Conservation (phyloP, 2,329 filamentous ascomycete species). For the Epichloe typhina region DNA sequence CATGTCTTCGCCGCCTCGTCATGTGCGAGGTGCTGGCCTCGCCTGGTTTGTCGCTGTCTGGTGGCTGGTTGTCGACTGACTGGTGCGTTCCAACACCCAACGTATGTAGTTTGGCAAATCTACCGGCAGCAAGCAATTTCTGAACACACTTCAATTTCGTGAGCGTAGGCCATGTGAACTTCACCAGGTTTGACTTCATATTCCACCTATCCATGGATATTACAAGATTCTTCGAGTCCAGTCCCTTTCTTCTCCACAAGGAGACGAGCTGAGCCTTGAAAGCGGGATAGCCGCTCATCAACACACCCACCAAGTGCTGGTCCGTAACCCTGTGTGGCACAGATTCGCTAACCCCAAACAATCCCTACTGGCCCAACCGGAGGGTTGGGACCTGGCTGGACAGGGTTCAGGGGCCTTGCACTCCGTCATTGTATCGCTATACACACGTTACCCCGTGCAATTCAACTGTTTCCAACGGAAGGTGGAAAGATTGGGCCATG, state of each 20-base stretch:
- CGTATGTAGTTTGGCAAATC: no score
- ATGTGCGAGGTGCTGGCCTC: no score
- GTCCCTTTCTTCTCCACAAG: not conserved
- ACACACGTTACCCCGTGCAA: not conserved
- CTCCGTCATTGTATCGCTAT: not conserved
- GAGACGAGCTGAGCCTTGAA: not conserved
- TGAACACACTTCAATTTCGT: no score
- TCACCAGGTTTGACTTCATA: no score
- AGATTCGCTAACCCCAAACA: not conserved
- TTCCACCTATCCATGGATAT: not conserved
- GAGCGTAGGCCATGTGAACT: no score
- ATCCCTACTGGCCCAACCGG: not conserved
- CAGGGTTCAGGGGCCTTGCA: constrained; percentile 1
- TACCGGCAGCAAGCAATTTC: no score
- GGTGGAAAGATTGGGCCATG: no score
- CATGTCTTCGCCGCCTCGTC: no score
- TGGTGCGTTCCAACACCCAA: no score
- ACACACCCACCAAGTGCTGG: not conserved
- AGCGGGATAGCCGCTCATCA: not conserved
- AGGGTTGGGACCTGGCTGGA: not conserved
- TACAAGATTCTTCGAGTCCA: not conserved
- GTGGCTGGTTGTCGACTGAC: no score
- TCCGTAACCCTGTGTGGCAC: not conserved
- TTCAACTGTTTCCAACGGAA: no score
- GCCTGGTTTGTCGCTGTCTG: no score